Evolutionary conservation across 2,329 filamentous ascomycete genomes (phyloP).

Genomic region (Aureobasidium pullulans): DNA sequence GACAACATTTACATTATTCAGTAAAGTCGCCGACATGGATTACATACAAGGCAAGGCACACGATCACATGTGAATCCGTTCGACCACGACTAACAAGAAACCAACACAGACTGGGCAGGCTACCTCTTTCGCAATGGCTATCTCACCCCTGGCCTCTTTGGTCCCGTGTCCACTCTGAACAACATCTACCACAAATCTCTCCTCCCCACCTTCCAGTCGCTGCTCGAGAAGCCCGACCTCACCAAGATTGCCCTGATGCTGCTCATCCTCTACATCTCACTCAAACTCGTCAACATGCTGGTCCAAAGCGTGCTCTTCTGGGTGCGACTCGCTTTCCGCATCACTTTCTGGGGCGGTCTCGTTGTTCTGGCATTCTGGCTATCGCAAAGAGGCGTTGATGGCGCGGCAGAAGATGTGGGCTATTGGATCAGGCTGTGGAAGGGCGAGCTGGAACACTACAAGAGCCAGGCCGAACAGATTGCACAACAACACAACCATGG

Average conservation of each 20-base stretch:
- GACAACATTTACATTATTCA: background rate
- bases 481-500: conserved; percentile 1
- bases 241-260: conserved; percentile 50
- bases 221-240: conserved; percentile 36
- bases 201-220: conserved; percentile 23
- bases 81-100: conserved; percentile 9
- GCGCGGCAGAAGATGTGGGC: conserved; percentile 53
- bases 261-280: conserved; percentile 54
- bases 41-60: conserved; percentile 22
- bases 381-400: conserved; percentile 56
- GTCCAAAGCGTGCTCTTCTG: conserved; percentile 69
- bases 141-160: conserved; percentile 18
- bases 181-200: conserved; percentile 21
- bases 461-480: conserved; percentile 22
- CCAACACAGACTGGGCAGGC: conserved; percentile 24
- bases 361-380: conserved; percentile 48
- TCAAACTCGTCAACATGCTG: conserved; percentile 61
- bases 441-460: conserved; percentile 32
- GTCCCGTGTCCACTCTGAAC: conserved; percentile 18
- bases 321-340: conserved; percentile 56
- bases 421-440: conserved; percentile 31
- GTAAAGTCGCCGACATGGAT: conserved; percentile 20
- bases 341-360: conserved; percentile 59
- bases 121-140: conserved; percentile 21
- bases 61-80: background rate